Evolutionary conservation across 352 stramenopile species (phyloP), one percentile per base, ranked within the genome.

Genomic region (Phytopythium boreale): DNA sequence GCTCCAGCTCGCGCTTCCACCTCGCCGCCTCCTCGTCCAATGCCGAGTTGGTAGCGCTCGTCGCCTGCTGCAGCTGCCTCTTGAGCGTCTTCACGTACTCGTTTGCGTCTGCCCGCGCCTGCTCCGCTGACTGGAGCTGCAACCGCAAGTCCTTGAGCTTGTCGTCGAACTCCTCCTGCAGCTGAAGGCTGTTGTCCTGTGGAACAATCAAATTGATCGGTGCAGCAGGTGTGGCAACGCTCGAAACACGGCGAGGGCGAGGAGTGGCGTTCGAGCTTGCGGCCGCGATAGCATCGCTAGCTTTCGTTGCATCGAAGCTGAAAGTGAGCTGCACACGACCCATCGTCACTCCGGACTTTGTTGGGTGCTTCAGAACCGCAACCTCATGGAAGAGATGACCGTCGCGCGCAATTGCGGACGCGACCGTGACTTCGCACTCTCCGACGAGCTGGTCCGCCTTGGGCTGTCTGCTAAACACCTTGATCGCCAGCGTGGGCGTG

Each of bases 361-460:
- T 65, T 11, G 83, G 69, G 43, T 87, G 62, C 19, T 76, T 56
- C 14, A 93, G 68, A 4, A 63, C 59, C 29, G 92, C 77, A 44
- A 74, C 86, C 22, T 90, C 83, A 39, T 93, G 73, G 27, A 93
- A 86, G 44, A 91, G 70, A 29, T 90, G 76, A 2, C 87, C 87
- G 68, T 95, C 84, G 26, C 81, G 76, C 1, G 82, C 71, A 24
- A 95, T 84, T 10, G 84, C 83, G 36, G 84, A 91, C 2, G 79
- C 76, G 10, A 93, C 67, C 2, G 84, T 88, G 31, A 95, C 72
- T 61, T 93, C 77, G 43, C 83, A 91, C 58, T 91, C 83, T 2
- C 87, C 87, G 26, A 95, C 61, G 20, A 93, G 62, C 27, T 78
- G 76, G 46, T 95, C 85, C 0, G 77, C 77, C 61, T 91, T 92